Conservation (phyloP, 1,284 basidiomycete genomes). For the Fomitiporia mediterranea region DNA sequence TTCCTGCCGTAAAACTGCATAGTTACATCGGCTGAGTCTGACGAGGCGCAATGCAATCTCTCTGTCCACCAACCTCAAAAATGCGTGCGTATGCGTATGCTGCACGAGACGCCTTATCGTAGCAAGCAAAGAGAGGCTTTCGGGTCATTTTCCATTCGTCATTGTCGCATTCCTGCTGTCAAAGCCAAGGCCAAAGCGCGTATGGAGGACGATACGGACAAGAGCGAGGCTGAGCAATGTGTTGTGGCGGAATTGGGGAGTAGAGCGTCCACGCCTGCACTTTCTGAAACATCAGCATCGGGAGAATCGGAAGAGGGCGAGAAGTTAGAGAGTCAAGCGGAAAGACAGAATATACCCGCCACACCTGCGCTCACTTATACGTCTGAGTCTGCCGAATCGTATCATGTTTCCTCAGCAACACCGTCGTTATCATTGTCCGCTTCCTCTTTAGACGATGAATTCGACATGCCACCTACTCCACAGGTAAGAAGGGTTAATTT, state of each 20-base stretch:
- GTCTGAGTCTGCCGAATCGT: neutral
- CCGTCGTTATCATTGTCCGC: neutral
- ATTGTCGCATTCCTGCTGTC: no score
- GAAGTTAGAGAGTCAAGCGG: neutral
- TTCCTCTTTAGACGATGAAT: neutral
- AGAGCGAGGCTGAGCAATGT: neutral
- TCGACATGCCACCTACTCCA: neutral
- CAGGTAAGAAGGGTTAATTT: neutral
- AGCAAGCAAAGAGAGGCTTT: no score
- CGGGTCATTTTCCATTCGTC: neutral
- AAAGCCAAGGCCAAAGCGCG: neutral
- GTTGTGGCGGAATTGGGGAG: neutral
- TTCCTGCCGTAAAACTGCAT: no score
- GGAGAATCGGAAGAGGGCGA: neutral
- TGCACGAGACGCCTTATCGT: no score
- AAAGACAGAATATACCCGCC: neutral
- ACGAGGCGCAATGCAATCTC: neutral
- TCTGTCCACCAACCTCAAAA: neutral
- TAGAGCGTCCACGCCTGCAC: neutral
- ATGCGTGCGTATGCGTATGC: neutral
- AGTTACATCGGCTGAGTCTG: neutral
- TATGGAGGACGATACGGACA: neutral
- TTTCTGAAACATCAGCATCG: neutral
- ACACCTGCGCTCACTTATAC: neutral
- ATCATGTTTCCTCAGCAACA: neutral